phyloP scores from a whole-genome alignment of 169 alveolate species.

The Amoebophrya sp. region DNA sequence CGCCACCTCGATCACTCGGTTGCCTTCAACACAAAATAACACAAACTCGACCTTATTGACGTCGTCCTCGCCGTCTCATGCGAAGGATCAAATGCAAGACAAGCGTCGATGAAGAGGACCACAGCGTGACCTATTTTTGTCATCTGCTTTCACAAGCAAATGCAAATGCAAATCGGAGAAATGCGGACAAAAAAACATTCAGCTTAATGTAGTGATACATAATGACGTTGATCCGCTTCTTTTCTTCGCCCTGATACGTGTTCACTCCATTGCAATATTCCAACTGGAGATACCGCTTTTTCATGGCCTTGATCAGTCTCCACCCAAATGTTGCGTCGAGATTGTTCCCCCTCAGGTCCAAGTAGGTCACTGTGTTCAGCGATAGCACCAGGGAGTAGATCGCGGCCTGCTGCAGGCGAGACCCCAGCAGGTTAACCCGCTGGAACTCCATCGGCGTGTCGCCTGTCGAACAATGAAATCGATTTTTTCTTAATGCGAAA shows the following conservation, averaged over 20 bases:
- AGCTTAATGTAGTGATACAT: background rate
- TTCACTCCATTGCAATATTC: conserved; percentile 39
- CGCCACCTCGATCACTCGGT: background rate
- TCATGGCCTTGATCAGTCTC: conserved; percentile 48
- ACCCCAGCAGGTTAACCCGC: background rate
- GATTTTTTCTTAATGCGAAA: too few relatives aligned
- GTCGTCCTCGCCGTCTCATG: background rate
- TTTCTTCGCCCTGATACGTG: background rate
- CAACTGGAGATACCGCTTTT: conserved; percentile 39
- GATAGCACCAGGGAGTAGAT: background rate
- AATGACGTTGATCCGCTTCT: background rate
- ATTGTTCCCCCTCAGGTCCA: conserved; percentile 45
- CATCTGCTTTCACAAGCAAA: too few relatives aligned
- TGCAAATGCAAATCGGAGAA: background rate
- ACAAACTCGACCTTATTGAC: background rate
- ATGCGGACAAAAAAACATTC: too few relatives aligned
- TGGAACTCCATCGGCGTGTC: conserved; percentile 29
- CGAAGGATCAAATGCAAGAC: background rate
- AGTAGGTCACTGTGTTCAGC: conserved; percentile 33
- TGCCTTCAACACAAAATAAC: background rate
- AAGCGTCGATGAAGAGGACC: conserved; percentile 27
- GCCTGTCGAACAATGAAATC: too few relatives aligned
- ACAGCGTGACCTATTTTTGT: background rate
- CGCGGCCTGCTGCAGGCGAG: conserved; percentile 22
- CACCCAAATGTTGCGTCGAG: conserved; percentile 47